These are phyloP conservation scores for Marasmius tenuissimus DNA, from an alignment of 1,284 basidiomycete genomes.

Conservation along the genomic window DNA sequence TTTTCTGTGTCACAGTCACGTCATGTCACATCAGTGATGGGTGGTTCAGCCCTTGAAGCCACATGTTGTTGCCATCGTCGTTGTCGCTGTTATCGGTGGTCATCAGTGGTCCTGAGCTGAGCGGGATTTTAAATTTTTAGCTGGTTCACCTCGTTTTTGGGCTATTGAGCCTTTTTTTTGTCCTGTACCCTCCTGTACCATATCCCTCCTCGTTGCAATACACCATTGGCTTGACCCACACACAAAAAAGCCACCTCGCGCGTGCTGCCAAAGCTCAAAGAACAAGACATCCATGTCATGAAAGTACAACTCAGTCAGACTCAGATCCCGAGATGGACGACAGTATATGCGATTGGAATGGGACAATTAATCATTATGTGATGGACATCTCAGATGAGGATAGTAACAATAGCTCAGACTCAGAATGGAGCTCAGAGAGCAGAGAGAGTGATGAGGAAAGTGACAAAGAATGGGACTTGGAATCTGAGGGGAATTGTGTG, in stretches of 20 bases:
- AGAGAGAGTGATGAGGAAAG: neutral
- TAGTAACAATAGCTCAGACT: too few species aligned
- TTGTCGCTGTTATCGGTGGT: neutral
- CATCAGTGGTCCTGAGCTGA: neutral
- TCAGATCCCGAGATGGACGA: neutral
- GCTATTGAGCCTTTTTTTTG: neutral
- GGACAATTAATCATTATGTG: neutral
- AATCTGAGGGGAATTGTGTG: neutral
- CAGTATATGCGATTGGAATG: constrained; percentile 3
- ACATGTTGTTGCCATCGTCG: neutral
- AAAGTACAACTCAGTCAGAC: neutral
- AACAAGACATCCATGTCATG: neutral
- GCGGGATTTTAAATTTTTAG: neutral
- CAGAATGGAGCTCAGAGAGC: neutral
- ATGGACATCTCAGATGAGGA: neutral
- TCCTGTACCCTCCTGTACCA: neutral
- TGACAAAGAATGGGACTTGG: constrained; percentile 6
- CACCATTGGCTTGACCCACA: neutral
- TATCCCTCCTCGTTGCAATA: neutral
- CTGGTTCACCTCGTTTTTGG: neutral
- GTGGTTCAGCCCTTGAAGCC: neutral
- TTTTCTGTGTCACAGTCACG: neutral
- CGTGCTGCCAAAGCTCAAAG: neutral
- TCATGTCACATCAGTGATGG: neutral
- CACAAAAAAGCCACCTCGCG: neutral